A percentile compares a stretch with the other conserved stretches of the same genome.
Conservation (phyloP, 1,284 basidiomycete genomes). For the Rugiboletus extremiorientalis region DNA sequence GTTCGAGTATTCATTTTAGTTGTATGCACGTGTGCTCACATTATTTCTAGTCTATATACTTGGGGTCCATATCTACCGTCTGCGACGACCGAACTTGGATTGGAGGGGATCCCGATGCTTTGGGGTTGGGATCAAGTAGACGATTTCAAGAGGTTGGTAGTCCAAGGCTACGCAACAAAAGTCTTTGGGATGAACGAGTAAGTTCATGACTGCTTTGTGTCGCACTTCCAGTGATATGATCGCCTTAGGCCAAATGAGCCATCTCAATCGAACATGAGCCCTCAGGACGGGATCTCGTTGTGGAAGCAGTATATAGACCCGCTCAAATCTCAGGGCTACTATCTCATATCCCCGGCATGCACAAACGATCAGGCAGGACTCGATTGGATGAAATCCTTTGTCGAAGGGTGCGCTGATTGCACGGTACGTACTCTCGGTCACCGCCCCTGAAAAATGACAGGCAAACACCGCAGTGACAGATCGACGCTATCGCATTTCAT, state of each 20-base stretch:
- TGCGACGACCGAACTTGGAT: conserved; percentile 17
- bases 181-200: conserved; percentile 62
- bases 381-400: conserved; percentile 61
- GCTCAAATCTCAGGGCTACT: conserved; percentile 56
- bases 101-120: conserved; percentile 54
- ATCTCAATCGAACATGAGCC: conserved; percentile 62
- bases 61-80: conserved; percentile 30
- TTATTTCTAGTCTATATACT: conserved; percentile 24
- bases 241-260: conserved; percentile 48
- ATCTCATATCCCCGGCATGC: conserved; percentile 65
- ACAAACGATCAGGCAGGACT: conserved; percentile 65
- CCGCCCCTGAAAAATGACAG: neutral
- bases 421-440: conserved; percentile 35
- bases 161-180: conserved; percentile 41
- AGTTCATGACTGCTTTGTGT: conserved; percentile 17
- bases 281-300: conserved; percentile 50
- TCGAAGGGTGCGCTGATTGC: conserved; percentile 52
- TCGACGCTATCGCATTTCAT: conserved; percentile 55
- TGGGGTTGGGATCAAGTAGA: conserved; percentile 46
- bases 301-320: conserved; percentile 71
- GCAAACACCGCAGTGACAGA: conserved; percentile 33
- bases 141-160: conserved; percentile 37
- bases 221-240: neutral
- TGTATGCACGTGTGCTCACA: conserved; percentile 5
- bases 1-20: conserved; percentile 20